These are phyloP conservation scores for Scheffersomyces ergatensis DNA, from an alignment of 805 yeast species.

Conservation along the genomic window DNA sequence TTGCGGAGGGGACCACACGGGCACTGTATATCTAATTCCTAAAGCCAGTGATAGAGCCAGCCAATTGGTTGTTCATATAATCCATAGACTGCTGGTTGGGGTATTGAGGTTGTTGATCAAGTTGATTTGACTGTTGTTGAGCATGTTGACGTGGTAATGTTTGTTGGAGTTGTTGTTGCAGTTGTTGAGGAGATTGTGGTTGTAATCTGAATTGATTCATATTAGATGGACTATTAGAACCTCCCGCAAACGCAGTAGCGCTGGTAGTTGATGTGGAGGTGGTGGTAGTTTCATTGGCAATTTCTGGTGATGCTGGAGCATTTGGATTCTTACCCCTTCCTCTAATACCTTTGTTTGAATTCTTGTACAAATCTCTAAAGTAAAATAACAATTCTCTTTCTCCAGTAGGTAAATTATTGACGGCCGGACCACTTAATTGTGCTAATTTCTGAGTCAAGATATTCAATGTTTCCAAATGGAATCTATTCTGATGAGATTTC, in stretches of 20 bases:
- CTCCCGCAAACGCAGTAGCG: not conserved
- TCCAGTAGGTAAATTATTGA: conserved; percentile 49
- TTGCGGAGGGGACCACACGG: not conserved
- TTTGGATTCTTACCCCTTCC: conserved; percentile 71
- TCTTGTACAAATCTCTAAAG: conserved; percentile 79
- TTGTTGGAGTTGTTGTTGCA: conserved; percentile 4
- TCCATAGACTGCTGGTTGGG: conserved; percentile 1
- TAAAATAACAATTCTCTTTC: conserved; percentile 73
- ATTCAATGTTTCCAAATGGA: conserved; percentile 72
- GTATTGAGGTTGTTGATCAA: not conserved
- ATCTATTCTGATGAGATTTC: conserved; percentile 91
- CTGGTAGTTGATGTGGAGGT: not conserved
- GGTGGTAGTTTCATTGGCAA: not conserved
- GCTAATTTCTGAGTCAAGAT: conserved; percentile 66
- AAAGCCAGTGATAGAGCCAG: not conserved
- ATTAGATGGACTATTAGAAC: not conserved
- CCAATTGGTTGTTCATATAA: not conserved
- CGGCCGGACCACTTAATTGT: conserved; percentile 47
- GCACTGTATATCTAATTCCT: not conserved
- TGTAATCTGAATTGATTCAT: conserved; percentile 1
- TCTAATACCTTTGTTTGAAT: conserved; percentile 85
- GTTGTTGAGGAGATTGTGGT: conserved; percentile 4
- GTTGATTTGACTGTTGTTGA: not conserved
- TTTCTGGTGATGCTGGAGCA: not conserved
- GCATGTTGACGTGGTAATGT: conserved; percentile 1